These are phyloP conservation scores for Botrytis deweyae DNA, from an alignment of 2,329 filamentous ascomycete genomes.

Conservation along the genomic window DNA sequence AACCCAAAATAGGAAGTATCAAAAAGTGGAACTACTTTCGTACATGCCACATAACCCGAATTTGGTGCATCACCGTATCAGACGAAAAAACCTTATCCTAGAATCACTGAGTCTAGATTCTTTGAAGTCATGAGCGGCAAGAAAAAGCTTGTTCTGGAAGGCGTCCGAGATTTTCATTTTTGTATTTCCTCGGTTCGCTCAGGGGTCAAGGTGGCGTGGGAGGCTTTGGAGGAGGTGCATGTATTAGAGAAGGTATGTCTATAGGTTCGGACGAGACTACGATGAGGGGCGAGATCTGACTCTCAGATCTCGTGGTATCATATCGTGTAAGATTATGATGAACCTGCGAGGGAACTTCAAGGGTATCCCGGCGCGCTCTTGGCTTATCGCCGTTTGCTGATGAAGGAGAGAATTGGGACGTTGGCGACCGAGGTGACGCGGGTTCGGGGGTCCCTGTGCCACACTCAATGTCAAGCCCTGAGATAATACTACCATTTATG, in stretches of 20 bases:
- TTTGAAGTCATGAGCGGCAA: background rate
- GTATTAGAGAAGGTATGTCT: background rate
- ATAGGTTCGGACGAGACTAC: conserved; percentile 29
- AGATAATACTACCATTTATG: conserved; percentile 40
- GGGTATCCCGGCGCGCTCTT: conserved; percentile 36
- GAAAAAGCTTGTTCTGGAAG: background rate
- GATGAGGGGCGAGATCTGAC: conserved; percentile 26
- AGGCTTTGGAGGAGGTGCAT: background rate
- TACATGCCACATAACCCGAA: background rate
- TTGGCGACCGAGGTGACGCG: conserved; percentile 25
- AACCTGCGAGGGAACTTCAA: conserved; percentile 43
- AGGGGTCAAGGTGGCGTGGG: background rate
- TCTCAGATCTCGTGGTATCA: conserved; percentile 13
- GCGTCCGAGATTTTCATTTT: no score
- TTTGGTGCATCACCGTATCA: background rate
- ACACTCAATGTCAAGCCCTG: conserved; percentile 34
- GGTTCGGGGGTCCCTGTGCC: conserved; percentile 24
- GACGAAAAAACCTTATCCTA: background rate
- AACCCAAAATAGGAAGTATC: no score
- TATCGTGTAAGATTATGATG: conserved; percentile 26
- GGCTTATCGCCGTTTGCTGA: conserved; percentile 11
- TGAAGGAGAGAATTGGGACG: conserved; percentile 2
- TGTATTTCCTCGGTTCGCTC: background rate
- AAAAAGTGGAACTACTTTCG: background rate
- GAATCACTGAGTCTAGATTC: background rate